Percentiles rank a stretch among this genome's conserved stretches.
phyloP scores from a whole-genome alignment of 2,329 filamentous ascomycete species.

The Epichloe amarillans region DNA sequence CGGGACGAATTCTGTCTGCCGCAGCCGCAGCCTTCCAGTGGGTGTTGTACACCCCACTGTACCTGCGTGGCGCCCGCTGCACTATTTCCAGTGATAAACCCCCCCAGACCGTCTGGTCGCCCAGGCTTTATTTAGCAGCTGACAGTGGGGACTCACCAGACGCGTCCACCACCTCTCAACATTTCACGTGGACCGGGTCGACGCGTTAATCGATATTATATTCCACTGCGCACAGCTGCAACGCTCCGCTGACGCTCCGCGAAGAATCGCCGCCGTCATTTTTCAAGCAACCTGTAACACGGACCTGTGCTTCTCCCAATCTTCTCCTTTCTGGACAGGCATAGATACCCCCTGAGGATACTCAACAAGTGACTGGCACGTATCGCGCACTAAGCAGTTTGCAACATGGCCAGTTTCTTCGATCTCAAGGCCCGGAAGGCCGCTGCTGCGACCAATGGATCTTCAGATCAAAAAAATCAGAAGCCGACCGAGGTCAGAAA shows the following conservation, averaged over 20 bases:
- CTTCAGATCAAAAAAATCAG: conserved; percentile 51
- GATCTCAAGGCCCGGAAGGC: conserved; percentile 85
- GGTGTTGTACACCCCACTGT: too few relatives aligned
- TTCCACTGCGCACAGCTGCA: background rate
- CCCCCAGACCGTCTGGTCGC: too few relatives aligned
- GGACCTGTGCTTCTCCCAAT: background rate
- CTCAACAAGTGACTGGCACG: background rate
- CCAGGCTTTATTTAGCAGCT: too few relatives aligned
- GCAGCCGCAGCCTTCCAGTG: too few relatives aligned
- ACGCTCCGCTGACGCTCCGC: too few relatives aligned
- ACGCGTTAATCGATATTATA: background rate
- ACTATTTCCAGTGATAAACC: too few relatives aligned
- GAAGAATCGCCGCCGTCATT: too few relatives aligned
- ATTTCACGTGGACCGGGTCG: background rate
- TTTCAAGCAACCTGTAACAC: background rate
- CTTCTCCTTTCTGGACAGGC: background rate
- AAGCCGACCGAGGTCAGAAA: conserved; percentile 45
- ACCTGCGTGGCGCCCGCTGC: too few relatives aligned
- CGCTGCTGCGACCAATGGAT: conserved; percentile 51
- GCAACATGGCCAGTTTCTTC: conserved; percentile 77
- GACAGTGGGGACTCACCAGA: background rate
- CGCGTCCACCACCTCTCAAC: too few relatives aligned
- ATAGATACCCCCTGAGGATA: background rate
- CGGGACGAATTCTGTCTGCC: too few relatives aligned
- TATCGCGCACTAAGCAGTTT: background rate